These are phyloP conservation scores for Blepharisma japonicum DNA, from an alignment of 73 alveolate genomes.

Conservation along the genomic window DNA sequence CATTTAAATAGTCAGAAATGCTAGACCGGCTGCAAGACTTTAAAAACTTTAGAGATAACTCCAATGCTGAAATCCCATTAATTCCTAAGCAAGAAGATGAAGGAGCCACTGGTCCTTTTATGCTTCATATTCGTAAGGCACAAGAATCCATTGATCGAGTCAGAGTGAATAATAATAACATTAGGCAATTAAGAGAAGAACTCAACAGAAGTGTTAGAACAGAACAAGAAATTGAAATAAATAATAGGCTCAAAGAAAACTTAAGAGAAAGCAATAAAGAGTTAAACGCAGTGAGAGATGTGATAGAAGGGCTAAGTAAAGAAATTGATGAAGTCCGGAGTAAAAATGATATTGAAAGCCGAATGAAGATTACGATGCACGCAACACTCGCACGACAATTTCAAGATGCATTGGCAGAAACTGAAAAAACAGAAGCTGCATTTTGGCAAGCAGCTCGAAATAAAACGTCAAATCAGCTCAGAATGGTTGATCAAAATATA, in stretches of 20 bases:
- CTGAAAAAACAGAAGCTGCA: conserved; percentile 22
- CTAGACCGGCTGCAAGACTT: conserved; percentile 23
- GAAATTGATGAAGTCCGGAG: neutral
- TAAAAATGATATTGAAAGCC: neutral
- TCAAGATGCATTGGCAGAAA: conserved; percentile 21
- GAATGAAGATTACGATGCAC: conserved; percentile 15
- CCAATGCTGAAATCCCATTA: conserved; percentile 2
- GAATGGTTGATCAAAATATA: conserved; percentile 27
- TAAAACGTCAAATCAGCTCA: neutral
- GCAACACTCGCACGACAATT: conserved; percentile 13
- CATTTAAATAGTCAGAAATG: neutral
- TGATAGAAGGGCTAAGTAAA: neutral
- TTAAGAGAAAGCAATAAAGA: conserved; percentile 6
- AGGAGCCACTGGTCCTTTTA: neutral
- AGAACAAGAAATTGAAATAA: conserved; percentile 22
- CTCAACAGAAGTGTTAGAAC: neutral
- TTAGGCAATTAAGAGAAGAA: neutral
- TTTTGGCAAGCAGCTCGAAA: conserved; percentile 5
- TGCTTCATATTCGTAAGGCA: neutral
- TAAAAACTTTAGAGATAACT: neutral
- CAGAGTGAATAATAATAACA: neutral
- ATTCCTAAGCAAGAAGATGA: neutral
- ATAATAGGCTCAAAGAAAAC: neutral
- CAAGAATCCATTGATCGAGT: conserved; percentile 8
- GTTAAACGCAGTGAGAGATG: neutral